Conservation (phyloP, 225 moss, liverwort and hornwort species). For the Ulota crispa region DNA sequence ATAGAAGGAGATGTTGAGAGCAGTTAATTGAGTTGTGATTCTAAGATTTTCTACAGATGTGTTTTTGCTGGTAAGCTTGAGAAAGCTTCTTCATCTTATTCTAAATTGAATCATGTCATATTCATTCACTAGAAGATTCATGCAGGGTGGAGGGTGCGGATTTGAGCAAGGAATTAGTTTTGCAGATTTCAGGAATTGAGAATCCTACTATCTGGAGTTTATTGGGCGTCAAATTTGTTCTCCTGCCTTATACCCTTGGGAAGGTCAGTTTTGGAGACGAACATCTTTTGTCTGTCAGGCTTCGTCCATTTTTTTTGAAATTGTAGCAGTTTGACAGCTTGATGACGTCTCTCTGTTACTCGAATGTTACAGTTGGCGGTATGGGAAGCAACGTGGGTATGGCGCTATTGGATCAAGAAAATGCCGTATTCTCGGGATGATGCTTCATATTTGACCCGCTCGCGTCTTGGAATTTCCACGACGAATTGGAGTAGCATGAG, state of each 20-base stretch:
- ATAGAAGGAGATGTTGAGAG: background rate
- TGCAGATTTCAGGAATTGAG: conserved; percentile 93
- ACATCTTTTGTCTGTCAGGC: background rate
- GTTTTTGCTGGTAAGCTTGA: background rate
- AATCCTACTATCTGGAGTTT: conserved; percentile 79
- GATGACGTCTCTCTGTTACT: background rate
- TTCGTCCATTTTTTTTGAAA: background rate
- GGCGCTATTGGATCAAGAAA: conserved; percentile 87
- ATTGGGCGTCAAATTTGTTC: conserved; percentile 70
- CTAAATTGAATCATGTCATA: background rate
- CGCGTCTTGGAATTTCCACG: conserved; percentile 51
- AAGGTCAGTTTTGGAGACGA: conserved; percentile 56
- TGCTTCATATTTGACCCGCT: conserved; percentile 80
- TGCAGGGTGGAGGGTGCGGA: conserved; percentile 69
- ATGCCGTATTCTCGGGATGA: conserved; percentile 88
- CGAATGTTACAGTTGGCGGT: conserved; percentile 37
- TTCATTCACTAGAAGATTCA: conserved; percentile 15
- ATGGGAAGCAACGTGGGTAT: conserved; percentile 68
- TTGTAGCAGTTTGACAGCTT: background rate
- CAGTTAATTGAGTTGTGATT: background rate
- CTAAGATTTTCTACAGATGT: background rate
- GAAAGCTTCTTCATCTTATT: background rate
- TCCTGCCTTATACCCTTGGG: conserved; percentile 78
- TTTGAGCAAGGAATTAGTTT: conserved; percentile 79
- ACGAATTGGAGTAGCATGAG: conserved; percentile 75